phyloP scores from a whole-genome alignment of 306 rosid genomes.

The Inga laurina region DNA sequence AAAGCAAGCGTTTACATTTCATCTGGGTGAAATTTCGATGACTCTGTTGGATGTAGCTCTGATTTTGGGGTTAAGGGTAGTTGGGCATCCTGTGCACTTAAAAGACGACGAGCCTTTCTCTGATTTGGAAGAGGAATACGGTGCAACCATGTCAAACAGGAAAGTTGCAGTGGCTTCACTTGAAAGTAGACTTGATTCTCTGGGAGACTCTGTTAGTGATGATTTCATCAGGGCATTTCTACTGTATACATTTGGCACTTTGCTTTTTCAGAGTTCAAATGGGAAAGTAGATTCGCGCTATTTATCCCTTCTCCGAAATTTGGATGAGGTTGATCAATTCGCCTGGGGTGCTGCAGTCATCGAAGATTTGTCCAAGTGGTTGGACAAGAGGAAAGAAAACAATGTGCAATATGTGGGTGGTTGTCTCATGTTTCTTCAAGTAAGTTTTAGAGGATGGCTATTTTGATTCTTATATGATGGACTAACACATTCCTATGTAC shows the following conservation, averaged over 20 bases:
- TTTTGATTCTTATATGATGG: neutral
- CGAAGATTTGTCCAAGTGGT: slow-evolving; percentile 48
- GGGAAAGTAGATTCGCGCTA: slow-evolving; percentile 50
- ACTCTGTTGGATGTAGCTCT: slow-evolving; percentile 40
- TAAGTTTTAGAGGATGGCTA: slow-evolving; percentile 31
- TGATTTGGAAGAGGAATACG: slow-evolving; percentile 41
- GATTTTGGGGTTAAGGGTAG: slow-evolving; percentile 45
- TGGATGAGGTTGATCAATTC: slow-evolving; percentile 35
- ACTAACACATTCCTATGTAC: neutral
- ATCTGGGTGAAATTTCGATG: slow-evolving; percentile 32
- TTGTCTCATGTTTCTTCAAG: slow-evolving; percentile 57
- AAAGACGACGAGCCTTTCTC: slow-evolving; percentile 39
- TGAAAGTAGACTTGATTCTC: slow-evolving; percentile 39
- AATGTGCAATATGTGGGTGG: slow-evolving; percentile 54
- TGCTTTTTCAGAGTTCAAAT: slow-evolving; percentile 36
- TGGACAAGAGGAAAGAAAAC: slow-evolving; percentile 45
- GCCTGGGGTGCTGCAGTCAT: slow-evolving; percentile 52
- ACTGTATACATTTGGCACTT: slow-evolving; percentile 43
- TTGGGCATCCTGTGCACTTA: slow-evolving; percentile 37
- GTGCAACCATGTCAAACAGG: slow-evolving; percentile 36
- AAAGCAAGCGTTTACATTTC: slow-evolving; percentile 27
- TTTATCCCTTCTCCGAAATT: slow-evolving; percentile 35
- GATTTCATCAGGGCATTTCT: slow-evolving; percentile 51
- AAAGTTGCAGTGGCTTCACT: slow-evolving; percentile 41
- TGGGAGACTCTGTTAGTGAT: slow-evolving; percentile 37